A percentile compares a stretch with the other conserved stretches of the same genome.
Evolutionary conservation across 352 stramenopile species (phyloP).

Genomic region (Phytophthora quininea): DNA sequence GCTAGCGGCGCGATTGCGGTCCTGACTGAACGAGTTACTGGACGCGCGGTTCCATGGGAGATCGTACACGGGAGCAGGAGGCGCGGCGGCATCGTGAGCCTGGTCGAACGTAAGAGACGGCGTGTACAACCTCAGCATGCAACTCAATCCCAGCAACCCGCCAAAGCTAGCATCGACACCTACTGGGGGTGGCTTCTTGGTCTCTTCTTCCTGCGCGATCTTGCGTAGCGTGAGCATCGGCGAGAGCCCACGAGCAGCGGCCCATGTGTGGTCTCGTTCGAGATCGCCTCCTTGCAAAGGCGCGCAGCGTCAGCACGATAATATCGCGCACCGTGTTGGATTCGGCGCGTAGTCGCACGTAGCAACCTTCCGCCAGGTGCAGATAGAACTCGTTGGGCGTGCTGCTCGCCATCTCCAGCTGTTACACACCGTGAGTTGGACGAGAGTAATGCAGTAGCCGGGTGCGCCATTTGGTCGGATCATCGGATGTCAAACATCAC

Average conservation of each 20-base stretch:
- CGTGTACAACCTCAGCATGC: conserved; percentile 63
- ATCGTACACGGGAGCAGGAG: conserved; percentile 44
- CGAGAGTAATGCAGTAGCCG: conserved; percentile 4
- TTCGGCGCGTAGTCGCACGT: conserved; percentile 72
- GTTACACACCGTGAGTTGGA: background rate
- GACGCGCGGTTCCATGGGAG: conserved; percentile 63
- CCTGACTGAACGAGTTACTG: conserved; percentile 34
- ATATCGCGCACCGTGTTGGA: conserved; percentile 80
- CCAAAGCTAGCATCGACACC: conserved; percentile 55
- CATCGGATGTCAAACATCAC: conserved; percentile 3
- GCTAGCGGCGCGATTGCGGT: conserved; percentile 12
- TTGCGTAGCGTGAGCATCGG: conserved; percentile 74
- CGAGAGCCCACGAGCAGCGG: conserved; percentile 57
- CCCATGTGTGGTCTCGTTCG: conserved; percentile 51
- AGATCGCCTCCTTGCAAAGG: conserved; percentile 68
- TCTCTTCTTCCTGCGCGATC: conserved; percentile 47
- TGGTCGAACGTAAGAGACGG: conserved; percentile 54
- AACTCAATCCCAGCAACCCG: conserved; percentile 51
- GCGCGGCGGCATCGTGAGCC: conserved; percentile 35
- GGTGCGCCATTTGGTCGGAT: conserved; percentile 7
- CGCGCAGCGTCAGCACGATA: conserved; percentile 80
- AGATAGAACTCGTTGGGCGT: conserved; percentile 76
- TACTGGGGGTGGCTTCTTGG: conserved; percentile 50
- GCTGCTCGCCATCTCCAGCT: conserved; percentile 64
- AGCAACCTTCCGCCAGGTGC: conserved; percentile 58